A percentile compares a stretch with the other conserved stretches of the same genome.
Conservation (phyloP, 768 basidiomycete genomes). For the Grammothele lineata region DNA sequence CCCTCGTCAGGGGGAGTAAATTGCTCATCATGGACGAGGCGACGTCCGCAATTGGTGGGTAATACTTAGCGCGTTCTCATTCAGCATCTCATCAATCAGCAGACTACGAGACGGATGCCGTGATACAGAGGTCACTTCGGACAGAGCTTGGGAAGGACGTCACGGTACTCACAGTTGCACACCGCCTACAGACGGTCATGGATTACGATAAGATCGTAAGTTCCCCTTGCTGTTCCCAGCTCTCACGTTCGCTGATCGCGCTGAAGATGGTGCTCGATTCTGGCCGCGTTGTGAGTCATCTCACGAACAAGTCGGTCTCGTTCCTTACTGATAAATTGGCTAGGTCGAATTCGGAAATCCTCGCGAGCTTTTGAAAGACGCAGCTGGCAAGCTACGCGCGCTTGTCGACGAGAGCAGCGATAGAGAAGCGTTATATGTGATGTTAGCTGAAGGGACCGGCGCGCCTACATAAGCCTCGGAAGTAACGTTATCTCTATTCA, state of each 20-base stretch:
- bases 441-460: no score
- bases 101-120: constrained; percentile 51
- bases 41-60: constrained; percentile 26
- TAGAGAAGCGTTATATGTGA: constrained; percentile 41
- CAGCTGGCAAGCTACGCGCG: constrained; percentile 44
- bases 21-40: constrained; percentile 43
- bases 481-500: no score
- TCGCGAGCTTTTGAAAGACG: constrained; percentile 42
- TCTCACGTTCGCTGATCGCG: background rate
- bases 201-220: constrained; percentile 52
- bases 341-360: constrained; percentile 52
- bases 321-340: constrained; percentile 27
- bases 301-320: background rate
- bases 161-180: constrained; percentile 54
- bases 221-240: background rate
- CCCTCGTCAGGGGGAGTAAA: constrained; percentile 41
- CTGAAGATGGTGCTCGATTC: constrained; percentile 39
- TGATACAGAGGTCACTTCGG: constrained; percentile 52
- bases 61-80: no score
- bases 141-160: constrained; percentile 35
- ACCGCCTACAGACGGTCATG: constrained; percentile 51
- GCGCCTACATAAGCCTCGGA: no score
- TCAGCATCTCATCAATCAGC: background rate
- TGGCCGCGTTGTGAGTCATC: constrained; percentile 33
- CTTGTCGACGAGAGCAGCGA: constrained; percentile 58